Conservation (phyloP, 371 early-diverging fungal species). For the Gilbertella persicaria region DNA sequence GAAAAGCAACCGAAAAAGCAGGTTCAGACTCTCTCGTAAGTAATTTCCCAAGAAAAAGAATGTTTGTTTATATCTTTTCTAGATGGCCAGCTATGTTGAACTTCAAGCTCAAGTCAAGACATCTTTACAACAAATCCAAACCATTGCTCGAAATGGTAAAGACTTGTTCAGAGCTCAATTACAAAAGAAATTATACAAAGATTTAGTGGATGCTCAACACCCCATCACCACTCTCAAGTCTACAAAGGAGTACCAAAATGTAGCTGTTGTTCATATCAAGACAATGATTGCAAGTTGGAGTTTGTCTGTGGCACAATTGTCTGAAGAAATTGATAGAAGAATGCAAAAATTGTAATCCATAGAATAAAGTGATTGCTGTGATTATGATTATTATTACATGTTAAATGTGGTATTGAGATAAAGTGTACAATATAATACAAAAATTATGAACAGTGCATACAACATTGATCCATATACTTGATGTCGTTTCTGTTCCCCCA, state of each 20-base stretch:
- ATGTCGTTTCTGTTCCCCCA: conserved; percentile 47
- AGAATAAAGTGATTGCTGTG: no score
- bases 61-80: not conserved
- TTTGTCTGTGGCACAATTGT: conserved; percentile 23
- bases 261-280: conserved; percentile 29
- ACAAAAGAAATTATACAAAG: conserved; percentile 35
- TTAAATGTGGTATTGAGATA: no score
- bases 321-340: conserved; percentile 45
- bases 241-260: conserved; percentile 25
- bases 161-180: conserved; percentile 36
- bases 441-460: conserved; percentile 7
- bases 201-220: conserved; percentile 21
- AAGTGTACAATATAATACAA: no score
- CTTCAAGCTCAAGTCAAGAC: conserved; percentile 27
- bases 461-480: conserved; percentile 25
- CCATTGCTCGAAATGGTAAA: conserved; percentile 24
- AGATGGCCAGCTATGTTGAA: conserved; percentile 18
- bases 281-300: conserved; percentile 42
- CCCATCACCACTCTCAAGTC: conserved; percentile 17
- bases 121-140: conserved; percentile 28
- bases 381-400: no score
- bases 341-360: conserved; percentile 35
- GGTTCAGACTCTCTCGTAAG: conserved; percentile 35
- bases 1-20: conserved; percentile 36
- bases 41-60: not conserved